These are phyloP conservation scores for Yamadazyma epiphylla DNA, from an alignment of 1,139 yeast genomes.

Conservation along the genomic window DNA sequence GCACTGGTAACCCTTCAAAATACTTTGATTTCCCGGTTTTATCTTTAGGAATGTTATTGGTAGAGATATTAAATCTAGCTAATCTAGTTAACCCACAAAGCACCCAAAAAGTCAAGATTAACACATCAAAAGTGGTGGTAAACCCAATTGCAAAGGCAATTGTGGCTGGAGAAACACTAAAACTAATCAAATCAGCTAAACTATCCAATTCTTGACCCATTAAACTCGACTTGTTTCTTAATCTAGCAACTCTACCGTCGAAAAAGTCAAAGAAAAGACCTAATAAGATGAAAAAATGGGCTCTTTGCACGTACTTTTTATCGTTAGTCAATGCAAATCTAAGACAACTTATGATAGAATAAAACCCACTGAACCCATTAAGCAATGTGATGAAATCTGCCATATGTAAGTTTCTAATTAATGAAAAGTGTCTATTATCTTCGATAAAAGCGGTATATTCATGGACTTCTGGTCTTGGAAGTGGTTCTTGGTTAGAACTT, in stretches of 20 bases:
- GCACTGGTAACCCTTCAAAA: conserved; percentile 96
- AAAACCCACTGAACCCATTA: conserved; percentile 88
- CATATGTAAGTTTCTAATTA: conserved; percentile 79
- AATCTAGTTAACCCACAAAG: conserved; percentile 90
- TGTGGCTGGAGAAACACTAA: conserved; percentile 91
- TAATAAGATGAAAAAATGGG: conserved; percentile 80
- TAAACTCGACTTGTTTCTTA: conserved; percentile 84
- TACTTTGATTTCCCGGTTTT: conserved; percentile 71
- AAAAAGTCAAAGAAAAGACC: conserved; percentile 94
- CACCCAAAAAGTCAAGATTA: conserved; percentile 78
- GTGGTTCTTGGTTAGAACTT: conserved; percentile 36
- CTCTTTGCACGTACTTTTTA: conserved; percentile 76
- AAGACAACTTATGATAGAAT: conserved; percentile 80
- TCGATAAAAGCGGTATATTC: conserved; percentile 77
- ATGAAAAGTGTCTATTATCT: conserved; percentile 75
- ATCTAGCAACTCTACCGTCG: conserved; percentile 95
- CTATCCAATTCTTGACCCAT: conserved; percentile 98
- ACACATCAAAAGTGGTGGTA: conserved; percentile 75
- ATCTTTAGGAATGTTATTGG: conserved; percentile 89
- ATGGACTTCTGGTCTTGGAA: conserved; percentile 62
- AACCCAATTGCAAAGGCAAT: conserved; percentile 91
- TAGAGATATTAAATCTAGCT: conserved; percentile 93
- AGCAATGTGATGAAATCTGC: conserved; percentile 93
- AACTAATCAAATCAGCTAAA: conserved; percentile 87
- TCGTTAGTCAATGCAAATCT: conserved; percentile 69